Evolutionary conservation across 805 yeast genomes (phyloP).

Genomic region (Yarrowia deformans): DNA sequence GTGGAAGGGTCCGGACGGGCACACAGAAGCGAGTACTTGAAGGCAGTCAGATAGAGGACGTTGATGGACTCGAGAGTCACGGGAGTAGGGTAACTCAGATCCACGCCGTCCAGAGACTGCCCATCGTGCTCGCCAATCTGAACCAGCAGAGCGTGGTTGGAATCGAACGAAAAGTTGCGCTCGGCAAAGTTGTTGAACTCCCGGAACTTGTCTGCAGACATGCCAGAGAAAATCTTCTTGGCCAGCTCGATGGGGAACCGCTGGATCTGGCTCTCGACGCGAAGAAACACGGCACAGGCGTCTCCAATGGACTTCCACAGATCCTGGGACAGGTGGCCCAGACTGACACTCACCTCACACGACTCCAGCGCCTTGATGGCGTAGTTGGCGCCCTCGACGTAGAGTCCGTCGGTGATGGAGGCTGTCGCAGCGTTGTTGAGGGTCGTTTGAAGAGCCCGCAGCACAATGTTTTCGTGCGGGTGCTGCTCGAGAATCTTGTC

Average conservation of each 20-base stretch:
- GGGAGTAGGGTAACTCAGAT: conserved; percentile 1
- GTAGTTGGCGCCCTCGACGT: conserved; percentile 65
- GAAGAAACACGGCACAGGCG: conserved; percentile 60
- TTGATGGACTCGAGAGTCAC: conserved; percentile 1
- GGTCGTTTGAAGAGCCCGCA: conserved; percentile 64
- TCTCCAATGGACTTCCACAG: conserved; percentile 74
- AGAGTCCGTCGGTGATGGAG: conserved; percentile 65
- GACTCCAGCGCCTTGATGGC: conserved; percentile 58
- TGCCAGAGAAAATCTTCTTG: conserved; percentile 42
- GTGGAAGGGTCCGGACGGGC: conserved; percentile 46
- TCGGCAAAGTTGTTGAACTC: conserved; percentile 24
- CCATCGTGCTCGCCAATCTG: conserved; percentile 19
- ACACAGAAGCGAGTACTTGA: conserved; percentile 39
- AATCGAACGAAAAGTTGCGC: conserved; percentile 34
- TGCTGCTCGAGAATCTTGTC: conserved; percentile 53
- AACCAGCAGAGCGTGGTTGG: conserved; percentile 22
- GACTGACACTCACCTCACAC: conserved; percentile 51
- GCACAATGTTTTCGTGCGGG: conserved; percentile 60
- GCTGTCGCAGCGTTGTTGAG: conserved; percentile 61
- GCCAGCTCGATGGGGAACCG: conserved; percentile 58
- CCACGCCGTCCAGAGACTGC: conserved; percentile 12
- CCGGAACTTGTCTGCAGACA: conserved; percentile 26
- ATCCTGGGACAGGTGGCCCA: conserved; percentile 54
- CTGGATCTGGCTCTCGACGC: conserved; percentile 61
- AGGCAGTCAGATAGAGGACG: conserved; percentile 15